phyloP scores from a whole-genome alignment of 202 grass and related monocot genomes.

The Digitaria exilis region DNA sequence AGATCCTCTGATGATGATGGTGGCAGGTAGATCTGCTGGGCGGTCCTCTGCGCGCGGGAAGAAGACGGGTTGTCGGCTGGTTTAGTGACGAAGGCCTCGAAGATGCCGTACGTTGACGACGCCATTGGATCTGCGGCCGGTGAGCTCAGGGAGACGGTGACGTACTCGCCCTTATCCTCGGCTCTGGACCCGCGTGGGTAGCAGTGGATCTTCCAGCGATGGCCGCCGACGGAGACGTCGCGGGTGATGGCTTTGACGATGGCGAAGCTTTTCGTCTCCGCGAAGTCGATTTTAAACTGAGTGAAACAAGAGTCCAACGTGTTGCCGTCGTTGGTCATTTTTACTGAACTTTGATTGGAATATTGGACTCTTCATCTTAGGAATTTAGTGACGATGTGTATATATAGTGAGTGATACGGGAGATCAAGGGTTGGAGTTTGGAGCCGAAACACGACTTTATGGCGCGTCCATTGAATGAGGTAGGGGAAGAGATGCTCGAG shows the following conservation, averaged over 20 bases:
- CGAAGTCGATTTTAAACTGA: neutral
- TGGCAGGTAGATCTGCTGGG: neutral
- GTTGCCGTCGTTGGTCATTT: no score
- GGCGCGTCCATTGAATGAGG: no score
- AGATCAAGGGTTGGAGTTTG: no score
- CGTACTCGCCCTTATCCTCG: neutral
- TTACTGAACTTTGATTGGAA: no score
- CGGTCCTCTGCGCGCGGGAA: neutral
- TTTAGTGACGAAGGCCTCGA: neutral
- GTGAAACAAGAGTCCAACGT: neutral
- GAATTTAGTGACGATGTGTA: no score
- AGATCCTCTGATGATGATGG: no score
- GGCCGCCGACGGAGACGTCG: neutral
- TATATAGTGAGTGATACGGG: no score
- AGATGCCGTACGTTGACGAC: neutral
- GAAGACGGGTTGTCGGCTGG: neutral
- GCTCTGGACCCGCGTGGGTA: neutral
- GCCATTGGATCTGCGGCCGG: neutral
- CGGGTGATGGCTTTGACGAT: neutral
- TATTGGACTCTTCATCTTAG: no score
- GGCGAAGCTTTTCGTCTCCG: neutral
- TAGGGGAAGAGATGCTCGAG: no score
- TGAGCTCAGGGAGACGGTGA: slow-evolving; percentile 24
- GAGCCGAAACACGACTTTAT: no score
- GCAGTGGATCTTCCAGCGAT: slow-evolving; percentile 22